Conservation (phyloP, 2,329 filamentous ascomycete species). For the Rhynchosporium graminicola region DNA sequence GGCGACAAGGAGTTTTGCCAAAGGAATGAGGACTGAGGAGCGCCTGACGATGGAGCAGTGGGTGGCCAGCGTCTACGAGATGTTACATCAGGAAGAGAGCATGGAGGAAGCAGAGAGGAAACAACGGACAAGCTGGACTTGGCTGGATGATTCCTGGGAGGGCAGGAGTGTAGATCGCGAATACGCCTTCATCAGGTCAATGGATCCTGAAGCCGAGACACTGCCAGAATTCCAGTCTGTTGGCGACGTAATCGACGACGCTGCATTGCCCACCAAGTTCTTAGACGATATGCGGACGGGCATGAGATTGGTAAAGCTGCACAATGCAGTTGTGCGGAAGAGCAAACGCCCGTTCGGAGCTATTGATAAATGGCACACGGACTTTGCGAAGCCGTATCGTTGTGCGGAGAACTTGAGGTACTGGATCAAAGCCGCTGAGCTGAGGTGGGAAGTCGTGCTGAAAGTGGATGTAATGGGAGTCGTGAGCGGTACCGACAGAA, state of each 20-base stretch:
- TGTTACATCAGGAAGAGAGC: slow-evolving; percentile 75
- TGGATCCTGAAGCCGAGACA: slow-evolving; percentile 60
- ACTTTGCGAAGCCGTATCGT: slow-evolving; percentile 92
- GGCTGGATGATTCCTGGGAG: slow-evolving; percentile 78
- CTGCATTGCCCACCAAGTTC: slow-evolving; percentile 68
- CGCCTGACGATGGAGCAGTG: slow-evolving; percentile 73
- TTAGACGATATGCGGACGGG: slow-evolving; percentile 75
- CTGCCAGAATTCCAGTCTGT: slow-evolving; percentile 70
- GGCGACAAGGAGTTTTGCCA: slow-evolving; percentile 82
- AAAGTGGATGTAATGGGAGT: slow-evolving; percentile 84
- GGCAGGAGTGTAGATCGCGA: slow-evolving; percentile 77
- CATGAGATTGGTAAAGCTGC: slow-evolving; percentile 77
- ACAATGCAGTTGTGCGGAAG: slow-evolving; percentile 84
- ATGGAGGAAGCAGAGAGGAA: slow-evolving; percentile 72
- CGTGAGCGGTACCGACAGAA: slow-evolving; percentile 68
- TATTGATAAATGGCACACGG: slow-evolving; percentile 86
- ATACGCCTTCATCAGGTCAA: slow-evolving; percentile 75
- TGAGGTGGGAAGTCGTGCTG: slow-evolving; percentile 87
- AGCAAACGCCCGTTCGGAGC: slow-evolving; percentile 85
- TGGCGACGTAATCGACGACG: slow-evolving; percentile 44
- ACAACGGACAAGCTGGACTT: slow-evolving; percentile 71
- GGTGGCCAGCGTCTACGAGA: slow-evolving; percentile 75
- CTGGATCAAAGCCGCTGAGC: slow-evolving; percentile 94
- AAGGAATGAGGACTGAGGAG: slow-evolving; percentile 79
- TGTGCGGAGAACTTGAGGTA: slow-evolving; percentile 91